Evolutionary conservation across 805 yeast genomes (phyloP).

Genomic region (Saccharomycopsis malanga): DNA sequence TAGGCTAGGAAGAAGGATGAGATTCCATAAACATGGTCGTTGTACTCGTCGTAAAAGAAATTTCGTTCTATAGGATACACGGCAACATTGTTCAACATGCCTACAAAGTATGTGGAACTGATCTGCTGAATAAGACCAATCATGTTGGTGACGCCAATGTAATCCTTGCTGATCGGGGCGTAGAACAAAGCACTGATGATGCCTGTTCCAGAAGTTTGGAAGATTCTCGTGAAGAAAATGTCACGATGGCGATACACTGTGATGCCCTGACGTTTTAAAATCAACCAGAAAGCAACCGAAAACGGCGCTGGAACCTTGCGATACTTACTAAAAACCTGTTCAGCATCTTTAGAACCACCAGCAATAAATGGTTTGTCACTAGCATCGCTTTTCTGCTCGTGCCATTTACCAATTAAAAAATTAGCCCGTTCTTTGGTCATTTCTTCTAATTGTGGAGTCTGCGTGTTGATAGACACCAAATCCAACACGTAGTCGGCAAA

Average conservation of each 20-base stretch:
- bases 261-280: conserved; percentile 32
- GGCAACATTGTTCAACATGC: conserved; percentile 71
- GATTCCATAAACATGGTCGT: conserved; percentile 63
- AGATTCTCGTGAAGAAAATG: conserved; percentile 53
- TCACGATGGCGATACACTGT: conserved; percentile 48
- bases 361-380: neutral
- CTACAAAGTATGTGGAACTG: conserved; percentile 65
- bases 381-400: neutral
- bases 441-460: conserved; percentile 36
- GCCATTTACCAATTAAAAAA: conserved; percentile 35
- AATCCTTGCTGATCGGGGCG: conserved; percentile 44
- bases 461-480: conserved; percentile 51
- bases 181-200: conserved; percentile 61
- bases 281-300: conserved; percentile 9
- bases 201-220: conserved; percentile 59
- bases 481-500: conserved; percentile 74
- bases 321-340: conserved; percentile 20
- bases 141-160: conserved; percentile 53
- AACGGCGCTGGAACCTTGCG: conserved; percentile 23
- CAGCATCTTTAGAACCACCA: neutral
- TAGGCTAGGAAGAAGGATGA: conserved; percentile 57
- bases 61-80: conserved; percentile 68
- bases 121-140: conserved; percentile 73
- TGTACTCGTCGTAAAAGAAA: conserved; percentile 71
- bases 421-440: conserved; percentile 37